Percentiles rank a stretch among this genome's conserved stretches.
These are phyloP conservation scores for Arbutus unedo DNA, from an alignment of 148 eudicot species.

Conservation along the genomic window DNA sequence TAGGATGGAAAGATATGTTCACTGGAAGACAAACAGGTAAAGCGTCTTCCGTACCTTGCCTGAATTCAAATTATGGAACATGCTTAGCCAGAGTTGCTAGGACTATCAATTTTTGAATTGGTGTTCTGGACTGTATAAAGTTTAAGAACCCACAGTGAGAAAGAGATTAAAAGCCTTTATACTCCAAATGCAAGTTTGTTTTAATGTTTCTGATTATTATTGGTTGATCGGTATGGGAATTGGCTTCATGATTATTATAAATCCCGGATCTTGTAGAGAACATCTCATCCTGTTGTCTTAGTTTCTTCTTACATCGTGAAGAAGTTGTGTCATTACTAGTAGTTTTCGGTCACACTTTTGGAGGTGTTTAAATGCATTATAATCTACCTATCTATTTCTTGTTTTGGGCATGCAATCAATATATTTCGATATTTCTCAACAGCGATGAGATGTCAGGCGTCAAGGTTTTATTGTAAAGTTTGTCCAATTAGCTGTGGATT, in stretches of 20 bases:
- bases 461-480: too few species aligned
- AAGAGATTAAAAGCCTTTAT: not conserved
- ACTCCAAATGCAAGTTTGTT: not conserved
- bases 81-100: not conserved
- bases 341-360: not conserved
- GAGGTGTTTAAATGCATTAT: not conserved
- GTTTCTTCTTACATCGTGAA: not conserved
- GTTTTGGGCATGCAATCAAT: too few species aligned
- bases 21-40: conserved; percentile 77
- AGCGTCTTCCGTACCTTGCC: not conserved
- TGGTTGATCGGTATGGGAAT: not conserved
- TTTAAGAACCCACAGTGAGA: not conserved
- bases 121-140: not conserved
- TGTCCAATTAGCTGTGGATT: too few species aligned
- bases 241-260: not conserved
- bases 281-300: not conserved
- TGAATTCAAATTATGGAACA: conserved; percentile 1
- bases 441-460: too few species aligned
- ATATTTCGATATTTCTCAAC: too few species aligned
- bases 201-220: not conserved
- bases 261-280: not conserved
- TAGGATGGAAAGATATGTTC: conserved; percentile 63
- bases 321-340: not conserved
- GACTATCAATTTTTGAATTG: not conserved
- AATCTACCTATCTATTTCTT: too few species aligned